These are phyloP conservation scores for Pittosporum tobira DNA, from an alignment of 129 eudicot genomes.

Conservation along the genomic window DNA sequence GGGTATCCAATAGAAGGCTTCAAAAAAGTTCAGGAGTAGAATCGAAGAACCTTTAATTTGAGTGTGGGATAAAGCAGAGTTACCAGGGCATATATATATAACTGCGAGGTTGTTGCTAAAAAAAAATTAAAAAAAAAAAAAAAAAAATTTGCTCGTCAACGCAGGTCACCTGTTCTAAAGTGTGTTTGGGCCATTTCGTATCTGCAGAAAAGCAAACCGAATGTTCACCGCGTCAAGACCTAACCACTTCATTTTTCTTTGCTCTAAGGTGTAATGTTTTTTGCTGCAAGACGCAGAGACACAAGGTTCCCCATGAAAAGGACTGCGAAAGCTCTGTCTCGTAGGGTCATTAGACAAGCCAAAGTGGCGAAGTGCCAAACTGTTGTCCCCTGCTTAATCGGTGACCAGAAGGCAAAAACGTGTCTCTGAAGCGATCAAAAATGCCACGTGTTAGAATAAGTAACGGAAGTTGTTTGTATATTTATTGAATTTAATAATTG, in stretches of 20 bases:
- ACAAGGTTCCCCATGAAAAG: background rate
- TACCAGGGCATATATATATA: background rate
- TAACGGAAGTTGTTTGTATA: too few relatives aligned
- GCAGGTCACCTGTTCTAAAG: slow-evolving; percentile 9
- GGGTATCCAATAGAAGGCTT: background rate
- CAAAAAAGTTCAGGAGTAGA: background rate
- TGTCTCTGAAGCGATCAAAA: too few relatives aligned
- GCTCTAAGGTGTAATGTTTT: too few relatives aligned
- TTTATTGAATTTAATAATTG: too few relatives aligned
- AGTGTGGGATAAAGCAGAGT: background rate
- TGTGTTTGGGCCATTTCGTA: too few relatives aligned
- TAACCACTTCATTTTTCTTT: background rate
- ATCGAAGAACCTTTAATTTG: background rate
- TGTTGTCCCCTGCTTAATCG: background rate
- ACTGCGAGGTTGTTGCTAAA: background rate
- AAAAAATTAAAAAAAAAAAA: background rate
- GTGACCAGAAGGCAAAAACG: background rate
- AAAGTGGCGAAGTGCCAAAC: too few relatives aligned
- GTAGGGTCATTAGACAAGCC: background rate
- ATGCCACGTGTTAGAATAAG: too few relatives aligned
- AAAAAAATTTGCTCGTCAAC: slow-evolving; percentile 8
- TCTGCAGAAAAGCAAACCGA: background rate
- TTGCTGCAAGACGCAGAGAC: background rate
- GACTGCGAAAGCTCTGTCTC: background rate
- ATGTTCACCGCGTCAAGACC: background rate